Evolutionary conservation across 257 asterid genomes (phyloP).

Genomic region (Echium plantagineum): DNA sequence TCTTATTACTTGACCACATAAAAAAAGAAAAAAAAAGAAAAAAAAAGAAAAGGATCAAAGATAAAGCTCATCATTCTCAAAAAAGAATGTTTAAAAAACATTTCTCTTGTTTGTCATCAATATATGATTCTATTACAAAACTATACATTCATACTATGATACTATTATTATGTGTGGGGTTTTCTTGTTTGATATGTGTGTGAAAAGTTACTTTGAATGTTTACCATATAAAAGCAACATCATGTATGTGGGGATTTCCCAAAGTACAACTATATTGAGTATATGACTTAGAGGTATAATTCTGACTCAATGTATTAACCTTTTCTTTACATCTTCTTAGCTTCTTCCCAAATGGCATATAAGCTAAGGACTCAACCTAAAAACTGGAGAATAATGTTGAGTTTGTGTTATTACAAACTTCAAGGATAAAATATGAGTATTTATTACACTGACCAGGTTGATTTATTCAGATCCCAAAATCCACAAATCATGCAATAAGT

Average conservation of each 20-base stretch:
- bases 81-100: conserved; percentile 2
- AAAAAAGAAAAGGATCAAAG: not conserved
- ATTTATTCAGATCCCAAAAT: conserved; percentile 62
- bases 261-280: not conserved
- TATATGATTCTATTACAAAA: conserved; percentile 4
- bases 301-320: conserved; percentile 11
- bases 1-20: not conserved
- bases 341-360: conserved; percentile 10
- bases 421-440: conserved; percentile 68
- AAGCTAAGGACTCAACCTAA: conserved; percentile 1
- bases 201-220: conserved; percentile 3
- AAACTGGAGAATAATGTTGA: conserved; percentile 9
- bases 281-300: conserved; percentile 17
- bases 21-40: no score
- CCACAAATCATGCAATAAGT: conserved; percentile 21
- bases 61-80: not conserved
- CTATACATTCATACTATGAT: not conserved
- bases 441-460: conserved; percentile 44
- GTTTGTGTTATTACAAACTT: conserved; percentile 39
- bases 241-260: not conserved
- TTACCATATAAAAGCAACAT: conserved; percentile 1
- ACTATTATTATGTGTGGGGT: conserved; percentile 1
- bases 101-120: not conserved
- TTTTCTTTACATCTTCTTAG: conserved; percentile 14
- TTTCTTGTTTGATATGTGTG: conserved; percentile 4